Evolutionary conservation across 2,329 filamentous ascomycete species (phyloP).

Genomic region (Phaeoacremonium minimum): DNA sequence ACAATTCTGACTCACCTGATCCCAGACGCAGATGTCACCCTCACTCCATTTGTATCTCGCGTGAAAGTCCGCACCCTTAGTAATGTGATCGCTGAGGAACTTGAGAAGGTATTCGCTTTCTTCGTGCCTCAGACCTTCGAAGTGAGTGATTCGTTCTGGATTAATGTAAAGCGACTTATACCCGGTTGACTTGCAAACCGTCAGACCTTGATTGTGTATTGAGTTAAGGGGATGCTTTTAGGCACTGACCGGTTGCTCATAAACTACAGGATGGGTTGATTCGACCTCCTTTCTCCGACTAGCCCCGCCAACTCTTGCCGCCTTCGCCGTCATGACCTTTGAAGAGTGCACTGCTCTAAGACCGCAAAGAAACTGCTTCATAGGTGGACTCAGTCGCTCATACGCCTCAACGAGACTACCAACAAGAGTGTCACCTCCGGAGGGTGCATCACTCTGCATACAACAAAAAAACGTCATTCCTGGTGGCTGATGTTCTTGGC

Average conservation of each 20-base stretch:
- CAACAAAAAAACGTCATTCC: constrained; percentile 1
- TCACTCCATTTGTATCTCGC: constrained; percentile 72
- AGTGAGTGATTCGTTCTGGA: not conserved
- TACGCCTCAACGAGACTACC: constrained; percentile 1
- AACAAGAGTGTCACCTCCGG: not conserved
- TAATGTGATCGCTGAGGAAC: constrained; percentile 73
- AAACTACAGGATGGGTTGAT: not conserved
- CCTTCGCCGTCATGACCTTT: constrained; percentile 1
- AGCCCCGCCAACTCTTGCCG: not conserved
- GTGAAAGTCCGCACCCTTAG: constrained; percentile 68
- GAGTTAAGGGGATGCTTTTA: no score
- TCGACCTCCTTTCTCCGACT: not conserved
- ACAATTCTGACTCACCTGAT: constrained; percentile 33
- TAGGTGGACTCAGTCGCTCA: not conserved
- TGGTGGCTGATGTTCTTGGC: constrained; percentile 1
- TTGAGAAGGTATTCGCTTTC: constrained; percentile 75
- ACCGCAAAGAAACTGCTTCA: constrained; percentile 1
- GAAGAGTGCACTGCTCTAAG: constrained; percentile 1
- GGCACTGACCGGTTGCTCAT: not conserved
- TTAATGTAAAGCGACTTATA: not conserved
- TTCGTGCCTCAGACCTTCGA: constrained; percentile 61
- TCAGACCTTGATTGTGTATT: no score
- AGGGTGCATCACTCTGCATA: not conserved
- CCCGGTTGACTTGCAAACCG: not conserved
- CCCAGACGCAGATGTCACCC: constrained; percentile 82